Evolutionary conservation across 2,329 filamentous ascomycete species (phyloP).

Genomic region (Byssochlamys sp.): DNA sequence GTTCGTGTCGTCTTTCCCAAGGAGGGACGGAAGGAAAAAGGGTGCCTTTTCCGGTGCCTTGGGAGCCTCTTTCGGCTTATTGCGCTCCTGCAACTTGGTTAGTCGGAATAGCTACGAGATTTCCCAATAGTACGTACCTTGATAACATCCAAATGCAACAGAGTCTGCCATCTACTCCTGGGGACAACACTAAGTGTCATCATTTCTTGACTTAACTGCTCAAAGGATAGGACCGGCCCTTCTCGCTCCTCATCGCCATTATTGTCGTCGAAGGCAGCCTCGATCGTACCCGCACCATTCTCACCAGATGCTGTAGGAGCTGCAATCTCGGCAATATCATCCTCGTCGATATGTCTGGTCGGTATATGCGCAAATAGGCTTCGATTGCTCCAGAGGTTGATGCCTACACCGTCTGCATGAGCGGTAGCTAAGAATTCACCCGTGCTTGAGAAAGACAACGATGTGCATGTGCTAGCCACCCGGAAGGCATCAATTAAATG

Average conservation of each 20-base stretch:
- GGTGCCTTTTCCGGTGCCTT: constrained; percentile 90
- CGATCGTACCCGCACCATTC: constrained; percentile 63
- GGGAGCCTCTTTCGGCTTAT: constrained; percentile 84
- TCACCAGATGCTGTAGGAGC: constrained; percentile 74
- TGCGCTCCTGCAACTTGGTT: constrained; percentile 55
- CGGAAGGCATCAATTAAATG: constrained; percentile 89
- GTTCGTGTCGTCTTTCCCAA: constrained; percentile 15
- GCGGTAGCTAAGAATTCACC: constrained; percentile 92
- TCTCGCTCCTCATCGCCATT: constrained; percentile 38
- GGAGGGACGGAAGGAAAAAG: constrained; percentile 66
- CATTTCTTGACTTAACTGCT: constrained; percentile 73
- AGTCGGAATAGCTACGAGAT: constrained; percentile 1
- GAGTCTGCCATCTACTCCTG: constrained; percentile 83
- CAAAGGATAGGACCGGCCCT: constrained; percentile 50
- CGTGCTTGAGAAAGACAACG: constrained; percentile 76
- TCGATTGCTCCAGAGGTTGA: constrained; percentile 94
- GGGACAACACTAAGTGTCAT: constrained; percentile 84
- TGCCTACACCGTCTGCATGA: constrained; percentile 68
- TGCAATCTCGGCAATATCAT: constrained; percentile 56
- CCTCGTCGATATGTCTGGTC: constrained; percentile 72
- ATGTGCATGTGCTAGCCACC: constrained; percentile 67
- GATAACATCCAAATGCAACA: constrained; percentile 85
- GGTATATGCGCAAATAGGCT: constrained; percentile 81
- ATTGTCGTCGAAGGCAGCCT: constrained; percentile 60
- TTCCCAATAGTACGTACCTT: constrained; percentile 31